Evolutionary conservation across 2,329 filamentous ascomycete genomes (phyloP), one percentile per base, ranked within the genome.

Genomic region (Chaetomiaceae sp.): DNA sequence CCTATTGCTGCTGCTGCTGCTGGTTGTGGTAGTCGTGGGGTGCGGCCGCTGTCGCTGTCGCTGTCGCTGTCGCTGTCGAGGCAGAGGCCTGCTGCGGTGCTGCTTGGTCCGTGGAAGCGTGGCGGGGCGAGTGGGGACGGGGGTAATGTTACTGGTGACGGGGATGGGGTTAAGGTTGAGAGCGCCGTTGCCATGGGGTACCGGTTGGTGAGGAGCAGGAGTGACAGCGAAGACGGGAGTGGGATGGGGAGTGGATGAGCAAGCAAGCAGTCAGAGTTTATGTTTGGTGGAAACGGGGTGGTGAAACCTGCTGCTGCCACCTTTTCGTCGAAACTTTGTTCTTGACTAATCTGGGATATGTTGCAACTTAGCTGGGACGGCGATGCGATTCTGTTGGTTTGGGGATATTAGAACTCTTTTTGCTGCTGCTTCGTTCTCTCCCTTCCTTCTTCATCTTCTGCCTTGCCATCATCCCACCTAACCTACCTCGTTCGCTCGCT

Each of bases 21-120:
- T n/a, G n/a, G n/a, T n/a, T n/a, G n/a, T n/a, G n/a, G n/a, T n/a
- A n/a, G n/a, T n/a, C n/a, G n/a, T n/a, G n/a, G n/a, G n/a, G n/a
- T n/a, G n/a, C n/a, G n/a, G 22, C 22, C 22, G 22, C 6, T 24
- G 22, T 24, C n/a, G n/a, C n/a, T 29, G 8, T 9, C 27, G 9
- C n/a, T n/a, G 20, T 7, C 10, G 26, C 24, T 48, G 30, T 51
- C 51, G 6, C 46, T 47, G 29, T 33, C 27, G 7, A 33, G 38
- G 26, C 56, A 57, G 29, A 52, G 55, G 8, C 61, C 62, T 6
- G 56, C 54, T 29, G 61, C 58, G 30, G 53, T 59, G 14, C 47
- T 64, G 47, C 54, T 62, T 12, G 45, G 34, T 24, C 50, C 48
- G 34, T 56, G 50, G 53, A 51, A 45, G 41, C 45, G 34, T n/a